Conservation (phyloP, 2,329 filamentous ascomycete species). For the Botrytis squamosa region DNA sequence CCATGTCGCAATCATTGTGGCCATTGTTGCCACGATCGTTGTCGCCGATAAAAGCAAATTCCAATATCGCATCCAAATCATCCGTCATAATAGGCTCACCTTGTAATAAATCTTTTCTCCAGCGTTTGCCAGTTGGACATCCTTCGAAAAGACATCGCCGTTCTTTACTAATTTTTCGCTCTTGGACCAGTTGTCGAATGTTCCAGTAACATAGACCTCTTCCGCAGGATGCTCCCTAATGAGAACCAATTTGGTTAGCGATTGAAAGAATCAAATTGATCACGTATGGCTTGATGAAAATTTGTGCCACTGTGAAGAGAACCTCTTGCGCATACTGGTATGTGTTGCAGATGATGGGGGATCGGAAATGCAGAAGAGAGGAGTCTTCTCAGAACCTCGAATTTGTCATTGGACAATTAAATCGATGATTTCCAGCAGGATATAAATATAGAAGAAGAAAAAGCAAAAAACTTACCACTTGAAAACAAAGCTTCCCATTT, state of each 20-base stretch:
- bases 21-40: background rate
- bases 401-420: constrained; percentile 7
- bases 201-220: constrained; percentile 89
- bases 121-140: constrained; percentile 66
- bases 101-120: constrained; percentile 87
- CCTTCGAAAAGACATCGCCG: constrained; percentile 73
- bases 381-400: background rate
- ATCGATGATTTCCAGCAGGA: background rate
- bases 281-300: background rate
- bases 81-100: constrained; percentile 55
- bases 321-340: background rate
- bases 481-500: constrained; percentile 42
- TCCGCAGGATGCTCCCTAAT: constrained; percentile 83
- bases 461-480: constrained; percentile 37
- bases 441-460: background rate
- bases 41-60: background rate
- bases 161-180: constrained; percentile 78
- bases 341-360: background rate
- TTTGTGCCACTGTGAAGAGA: background rate
- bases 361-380: background rate
- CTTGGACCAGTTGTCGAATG: constrained; percentile 92
- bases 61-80: background rate
- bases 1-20: background rate
- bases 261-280: background rate
- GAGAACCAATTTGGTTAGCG: constrained; percentile 26